Evolutionary conservation across 164 flowering plant species (phyloP).

Genomic region (Piper longum): DNA sequence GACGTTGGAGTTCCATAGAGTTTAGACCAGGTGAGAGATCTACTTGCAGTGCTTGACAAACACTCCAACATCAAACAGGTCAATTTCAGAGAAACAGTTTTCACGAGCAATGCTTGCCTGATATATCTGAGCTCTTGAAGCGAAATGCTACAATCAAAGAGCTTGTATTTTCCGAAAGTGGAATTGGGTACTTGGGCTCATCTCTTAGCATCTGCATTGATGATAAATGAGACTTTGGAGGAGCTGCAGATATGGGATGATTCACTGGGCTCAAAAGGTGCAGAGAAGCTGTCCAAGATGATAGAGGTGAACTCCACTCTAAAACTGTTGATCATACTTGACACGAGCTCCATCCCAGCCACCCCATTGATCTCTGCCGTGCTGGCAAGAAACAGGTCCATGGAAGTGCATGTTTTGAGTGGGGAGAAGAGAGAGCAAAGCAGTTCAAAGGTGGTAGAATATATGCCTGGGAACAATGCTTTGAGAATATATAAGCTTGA

Average conservation of each 20-base stretch:
- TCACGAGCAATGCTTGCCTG: slow-evolving; percentile 25
- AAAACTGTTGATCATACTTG: slow-evolving; percentile 60
- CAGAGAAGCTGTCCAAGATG: slow-evolving; percentile 90
- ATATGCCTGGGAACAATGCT: slow-evolving; percentile 52
- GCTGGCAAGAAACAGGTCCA: slow-evolving; percentile 54
- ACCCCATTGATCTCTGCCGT: slow-evolving; percentile 80
- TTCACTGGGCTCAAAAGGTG: slow-evolving; percentile 76
- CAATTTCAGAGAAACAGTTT: slow-evolving; percentile 48
- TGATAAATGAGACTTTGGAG: slow-evolving; percentile 51
- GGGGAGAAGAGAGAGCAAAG: slow-evolving; percentile 33
- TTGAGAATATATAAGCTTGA: slow-evolving; percentile 55
- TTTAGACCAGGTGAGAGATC: slow-evolving; percentile 23
- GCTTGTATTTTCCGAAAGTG: slow-evolving; percentile 51
- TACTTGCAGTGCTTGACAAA: slow-evolving; percentile 32
- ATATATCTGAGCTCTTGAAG: slow-evolving; percentile 47
- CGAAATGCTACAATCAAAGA: slow-evolving; percentile 43
- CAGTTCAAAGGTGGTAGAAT: slow-evolving; percentile 69
- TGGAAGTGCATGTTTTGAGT: slow-evolving; percentile 90
- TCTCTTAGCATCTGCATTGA: slow-evolving; percentile 56
- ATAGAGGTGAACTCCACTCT: slow-evolving; percentile 69
- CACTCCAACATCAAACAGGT: slow-evolving; percentile 34
- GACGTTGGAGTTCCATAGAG: slow-evolving; percentile 40
- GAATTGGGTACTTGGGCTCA: slow-evolving; percentile 54
- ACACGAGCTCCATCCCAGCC: slow-evolving; percentile 47
- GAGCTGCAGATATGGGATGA: slow-evolving; percentile 96